These are phyloP conservation scores for Davidsoniella virescens DNA, from an alignment of 2,329 filamentous ascomycete genomes.

Conservation along the genomic window DNA sequence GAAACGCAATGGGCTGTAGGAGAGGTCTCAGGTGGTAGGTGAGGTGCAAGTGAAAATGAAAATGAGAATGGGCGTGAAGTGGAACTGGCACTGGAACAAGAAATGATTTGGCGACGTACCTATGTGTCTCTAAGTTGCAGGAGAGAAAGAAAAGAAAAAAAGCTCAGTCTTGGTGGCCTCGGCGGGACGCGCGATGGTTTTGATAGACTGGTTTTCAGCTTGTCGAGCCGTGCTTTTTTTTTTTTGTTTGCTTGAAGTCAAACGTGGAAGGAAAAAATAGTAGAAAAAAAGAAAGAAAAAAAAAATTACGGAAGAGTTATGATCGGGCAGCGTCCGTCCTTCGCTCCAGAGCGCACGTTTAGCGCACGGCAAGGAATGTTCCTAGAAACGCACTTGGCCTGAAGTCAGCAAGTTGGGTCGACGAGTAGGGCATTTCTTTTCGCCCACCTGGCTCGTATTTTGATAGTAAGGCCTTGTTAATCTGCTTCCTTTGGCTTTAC, in stretches of 20 bases:
- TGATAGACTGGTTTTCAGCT: background rate
- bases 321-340: background rate
- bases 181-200: conserved; percentile 12
- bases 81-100: background rate
- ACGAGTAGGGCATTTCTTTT: no score
- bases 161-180: background rate
- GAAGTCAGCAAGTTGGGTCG: no score
- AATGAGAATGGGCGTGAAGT: no score
- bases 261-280: background rate
- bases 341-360: background rate
- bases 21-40: background rate
- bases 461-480: no score
- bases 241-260: background rate
- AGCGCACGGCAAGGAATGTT: no score
- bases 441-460: no score
- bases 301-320: conserved; percentile 8
- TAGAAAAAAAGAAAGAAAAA: conserved; percentile 17
- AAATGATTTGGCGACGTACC: background rate
- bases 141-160: background rate
- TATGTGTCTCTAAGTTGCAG: background rate
- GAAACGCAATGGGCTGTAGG: background rate
- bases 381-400: no score
- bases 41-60: background rate
- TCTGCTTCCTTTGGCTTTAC: no score
- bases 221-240: background rate